A percentile compares a stretch with the other conserved stretches of the same genome.
phyloP scores from a whole-genome alignment of 2,329 filamentous ascomycete genomes.

The Diaporthe citrichinensis region DNA sequence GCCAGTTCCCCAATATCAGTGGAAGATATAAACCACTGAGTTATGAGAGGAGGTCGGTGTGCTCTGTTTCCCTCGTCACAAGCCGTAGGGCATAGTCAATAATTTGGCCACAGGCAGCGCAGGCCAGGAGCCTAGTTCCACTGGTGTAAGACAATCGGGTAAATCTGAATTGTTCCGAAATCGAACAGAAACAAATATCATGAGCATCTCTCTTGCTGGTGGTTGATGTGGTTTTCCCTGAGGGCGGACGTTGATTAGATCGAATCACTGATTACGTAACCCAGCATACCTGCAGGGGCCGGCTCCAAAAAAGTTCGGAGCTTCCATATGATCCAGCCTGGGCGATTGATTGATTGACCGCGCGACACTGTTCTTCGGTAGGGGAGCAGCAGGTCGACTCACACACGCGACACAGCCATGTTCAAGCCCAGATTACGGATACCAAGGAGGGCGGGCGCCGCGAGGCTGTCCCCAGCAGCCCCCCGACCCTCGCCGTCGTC shows the following conservation, averaged over 20 bases:
- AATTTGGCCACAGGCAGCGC: too few species aligned
- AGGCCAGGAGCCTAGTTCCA: neutral
- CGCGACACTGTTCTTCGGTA: conserved; percentile 24
- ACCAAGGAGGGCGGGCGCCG: conserved; percentile 54
- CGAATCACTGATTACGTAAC: conserved; percentile 23
- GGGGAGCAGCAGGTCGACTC: conserved; percentile 27
- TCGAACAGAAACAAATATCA: neutral
- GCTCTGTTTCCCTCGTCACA: neutral
- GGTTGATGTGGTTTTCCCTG: neutral
- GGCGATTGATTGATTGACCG: neutral
- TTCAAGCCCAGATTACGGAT: conserved; percentile 68
- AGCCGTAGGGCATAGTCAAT: neutral
- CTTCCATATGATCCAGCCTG: conserved; percentile 12
- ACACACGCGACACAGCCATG: conserved; percentile 56
- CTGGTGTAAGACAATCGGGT: too few species aligned
- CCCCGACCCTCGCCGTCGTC: conserved; percentile 42
- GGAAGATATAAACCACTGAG: neutral
- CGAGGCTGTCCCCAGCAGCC: conserved; percentile 22
- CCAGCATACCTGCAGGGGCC: neutral
- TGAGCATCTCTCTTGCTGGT: neutral
- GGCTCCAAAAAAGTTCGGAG: conserved; percentile 37
- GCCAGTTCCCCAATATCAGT: neutral
- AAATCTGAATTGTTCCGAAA: neutral
- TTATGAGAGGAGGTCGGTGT: neutral
- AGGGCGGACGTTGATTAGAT: neutral